Base-by-base conservation (phyloP, 306 rosid species). In the Inga leiocalycina region DNA sequence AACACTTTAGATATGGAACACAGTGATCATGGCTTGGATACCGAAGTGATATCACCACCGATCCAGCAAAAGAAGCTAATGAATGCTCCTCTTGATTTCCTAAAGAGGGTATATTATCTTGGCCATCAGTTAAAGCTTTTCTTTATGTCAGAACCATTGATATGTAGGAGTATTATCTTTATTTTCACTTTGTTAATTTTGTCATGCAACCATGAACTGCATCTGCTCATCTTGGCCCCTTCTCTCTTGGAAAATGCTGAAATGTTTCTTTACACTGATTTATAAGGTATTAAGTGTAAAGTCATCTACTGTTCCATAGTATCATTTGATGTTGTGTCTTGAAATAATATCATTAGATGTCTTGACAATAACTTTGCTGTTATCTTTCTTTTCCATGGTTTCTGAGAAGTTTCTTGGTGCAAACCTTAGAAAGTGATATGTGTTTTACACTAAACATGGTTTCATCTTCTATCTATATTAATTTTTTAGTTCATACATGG, bases 81-180 rank as follows among this genome's bases (percentile, higher is more conserved):
- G n/a, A 88, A 88, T 78, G 87, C 92, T 78, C 95, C 95, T 44
- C 87, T 75, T 75, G 94, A 92, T 85, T 89, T 85, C 66, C 86
- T 92, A 74, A 89, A 88, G 89, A 90, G 91, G 94, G 98, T 95
- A 93, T 72, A 30, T 35, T 48, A 76, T 54, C 43, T 20, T 74
- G 9, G 62, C 64, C 62, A 11, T 72, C 49, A 71, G 46, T 7
- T 71, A 44, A 10, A 4, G 7, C 20, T 67, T 57, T 67, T 66
- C 8, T 22, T 75, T 66, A 45, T 49, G 54, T 17, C 59, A 17
- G 4, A 22, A 52, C 48, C 17, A 24, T 75, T 52, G 43, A 19
- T 2, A 34, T 34, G 4, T 5, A 74, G 30, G 17, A 75, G 34
- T 51, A 52, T 52, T 34, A 20, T 52, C 34, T 52, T 75, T 19